Evolutionary conservation across 2,329 filamentous ascomycete species (phyloP).

Genomic region (Calonectria pseudoreteaudii): DNA sequence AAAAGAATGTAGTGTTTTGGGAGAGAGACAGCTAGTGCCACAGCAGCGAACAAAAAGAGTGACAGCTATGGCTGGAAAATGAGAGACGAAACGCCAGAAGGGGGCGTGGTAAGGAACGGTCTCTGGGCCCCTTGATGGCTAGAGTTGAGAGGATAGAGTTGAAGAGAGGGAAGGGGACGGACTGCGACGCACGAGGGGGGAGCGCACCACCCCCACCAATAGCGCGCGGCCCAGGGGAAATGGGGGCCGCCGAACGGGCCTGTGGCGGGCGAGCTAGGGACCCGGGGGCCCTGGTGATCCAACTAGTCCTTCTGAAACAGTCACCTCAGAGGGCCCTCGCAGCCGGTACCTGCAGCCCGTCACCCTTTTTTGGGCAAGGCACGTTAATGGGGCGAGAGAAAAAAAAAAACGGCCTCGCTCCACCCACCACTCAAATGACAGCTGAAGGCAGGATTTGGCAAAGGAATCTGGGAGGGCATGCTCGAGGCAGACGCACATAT

Average conservation of each 20-base stretch:
- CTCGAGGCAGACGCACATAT: neutral
- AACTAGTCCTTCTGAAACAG: constrained; percentile 36
- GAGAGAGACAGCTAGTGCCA: constrained; percentile 33
- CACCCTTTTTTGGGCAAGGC: neutral
- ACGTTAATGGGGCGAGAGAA: neutral
- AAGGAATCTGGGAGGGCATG: neutral
- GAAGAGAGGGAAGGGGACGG: constrained; percentile 9
- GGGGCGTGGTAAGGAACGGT: constrained; percentile 27
- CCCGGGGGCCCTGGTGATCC: neutral
- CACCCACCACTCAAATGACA: neutral
- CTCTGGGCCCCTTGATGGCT: constrained; percentile 7
- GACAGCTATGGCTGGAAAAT: constrained; percentile 16
- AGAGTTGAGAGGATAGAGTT: constrained; percentile 18
- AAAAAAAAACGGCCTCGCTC: neutral
- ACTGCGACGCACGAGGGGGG: constrained; percentile 5
- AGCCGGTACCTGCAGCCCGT: constrained; percentile 5
- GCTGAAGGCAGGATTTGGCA: neutral
- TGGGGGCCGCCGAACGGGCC: constrained; percentile 32
- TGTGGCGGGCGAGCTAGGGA: constrained; percentile 14
- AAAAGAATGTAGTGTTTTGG: neutral
- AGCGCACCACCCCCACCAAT: constrained; percentile 17
- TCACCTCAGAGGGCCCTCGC: constrained; percentile 22
- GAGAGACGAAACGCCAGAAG: constrained; percentile 28
- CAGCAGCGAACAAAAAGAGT: constrained; percentile 15
- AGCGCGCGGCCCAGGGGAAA: constrained; percentile 22